A percentile compares a stretch with the other conserved stretches of the same genome.
phyloP scores from a whole-genome alignment of 768 basidiomycete genomes.

The Strobilomyces echinocephalus region DNA sequence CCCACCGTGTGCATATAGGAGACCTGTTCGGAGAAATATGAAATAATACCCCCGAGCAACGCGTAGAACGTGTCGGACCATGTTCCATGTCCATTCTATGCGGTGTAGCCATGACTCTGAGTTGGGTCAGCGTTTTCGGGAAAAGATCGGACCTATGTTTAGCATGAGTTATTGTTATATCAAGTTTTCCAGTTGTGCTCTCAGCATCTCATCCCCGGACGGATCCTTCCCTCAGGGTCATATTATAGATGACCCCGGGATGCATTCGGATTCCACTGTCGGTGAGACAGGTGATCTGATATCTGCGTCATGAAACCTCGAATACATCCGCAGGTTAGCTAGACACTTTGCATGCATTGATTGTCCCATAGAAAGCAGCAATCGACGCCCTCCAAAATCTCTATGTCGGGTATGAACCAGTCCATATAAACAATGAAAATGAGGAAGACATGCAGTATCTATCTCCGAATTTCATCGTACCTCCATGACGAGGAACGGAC shows the following conservation, averaged over 20 bases:
- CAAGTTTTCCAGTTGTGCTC: not conserved
- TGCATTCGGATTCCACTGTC: not conserved
- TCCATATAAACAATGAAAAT: constrained; percentile 11
- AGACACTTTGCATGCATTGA: too few species aligned
- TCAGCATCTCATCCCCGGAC: not conserved
- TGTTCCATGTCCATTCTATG: not conserved
- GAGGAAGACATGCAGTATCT: constrained; percentile 3
- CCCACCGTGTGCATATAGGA: constrained; percentile 29
- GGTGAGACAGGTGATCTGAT: not conserved
- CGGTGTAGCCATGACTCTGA: not conserved
- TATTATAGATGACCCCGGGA: not conserved
- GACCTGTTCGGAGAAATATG: not conserved
- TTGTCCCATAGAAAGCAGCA: not conserved
- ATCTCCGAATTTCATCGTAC: constrained; percentile 5
- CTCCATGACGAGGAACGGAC: not conserved
- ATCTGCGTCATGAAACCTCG: not conserved
- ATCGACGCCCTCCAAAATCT: not conserved
- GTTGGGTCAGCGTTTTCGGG: not conserved
- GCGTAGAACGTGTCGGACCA: not conserved
- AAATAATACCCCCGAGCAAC: not conserved
- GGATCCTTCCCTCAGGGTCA: not conserved
- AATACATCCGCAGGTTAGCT: not conserved
- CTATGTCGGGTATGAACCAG: not conserved
- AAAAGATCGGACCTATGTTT: not conserved
- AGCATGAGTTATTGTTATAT: not conserved